phyloP scores from a whole-genome alignment of 1,139 yeast genomes.

The Torulaspora globosa region DNA sequence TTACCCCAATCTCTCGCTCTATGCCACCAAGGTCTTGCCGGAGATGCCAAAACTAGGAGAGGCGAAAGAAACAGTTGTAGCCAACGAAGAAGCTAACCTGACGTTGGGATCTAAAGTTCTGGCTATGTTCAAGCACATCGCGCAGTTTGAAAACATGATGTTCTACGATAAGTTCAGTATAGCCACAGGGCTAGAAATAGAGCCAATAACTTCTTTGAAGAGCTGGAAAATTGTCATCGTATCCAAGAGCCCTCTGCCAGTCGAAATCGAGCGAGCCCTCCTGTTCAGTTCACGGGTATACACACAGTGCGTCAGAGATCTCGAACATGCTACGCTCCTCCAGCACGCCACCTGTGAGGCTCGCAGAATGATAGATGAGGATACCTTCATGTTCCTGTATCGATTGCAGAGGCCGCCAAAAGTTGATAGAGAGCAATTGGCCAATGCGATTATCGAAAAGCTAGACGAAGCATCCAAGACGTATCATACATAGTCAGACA shows the following conservation, averaged over 20 bases:
- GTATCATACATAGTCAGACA: not conserved
- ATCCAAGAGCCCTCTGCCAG: slow-evolving; percentile 10
- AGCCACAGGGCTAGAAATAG: slow-evolving; percentile 4
- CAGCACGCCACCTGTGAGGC: slow-evolving; percentile 18
- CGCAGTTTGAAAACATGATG: slow-evolving; percentile 12
- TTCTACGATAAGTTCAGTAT: slow-evolving; percentile 13
- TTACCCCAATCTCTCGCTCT: slow-evolving; percentile 19
- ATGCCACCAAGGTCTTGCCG: slow-evolving; percentile 5
- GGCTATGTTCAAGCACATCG: slow-evolving; percentile 9
- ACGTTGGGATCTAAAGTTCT: slow-evolving; percentile 6
- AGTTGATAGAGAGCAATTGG: slow-evolving; percentile 8
- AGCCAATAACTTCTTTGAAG: slow-evolving; percentile 9
- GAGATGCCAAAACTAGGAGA: not conserved
- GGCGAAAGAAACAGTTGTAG: not conserved
- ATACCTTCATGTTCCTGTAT: slow-evolving; percentile 23
- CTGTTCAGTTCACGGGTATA: slow-evolving; percentile 17
- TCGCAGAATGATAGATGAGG: slow-evolving; percentile 21
- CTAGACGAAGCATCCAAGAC: slow-evolving; percentile 7
- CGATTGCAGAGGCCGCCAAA: slow-evolving; percentile 13
- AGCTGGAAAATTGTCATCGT: slow-evolving; percentile 21
- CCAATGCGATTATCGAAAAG: slow-evolving; percentile 12
- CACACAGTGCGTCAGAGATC: slow-evolving; percentile 18
- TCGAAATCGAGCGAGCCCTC: slow-evolving; percentile 12
- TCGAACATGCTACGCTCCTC: slow-evolving; percentile 16
- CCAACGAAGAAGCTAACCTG: not conserved